A percentile compares a stretch with the other conserved stretches of the same genome.
phyloP scores from a whole-genome alignment of 768 basidiomycete genomes.

The Suillus subalutaceus region DNA sequence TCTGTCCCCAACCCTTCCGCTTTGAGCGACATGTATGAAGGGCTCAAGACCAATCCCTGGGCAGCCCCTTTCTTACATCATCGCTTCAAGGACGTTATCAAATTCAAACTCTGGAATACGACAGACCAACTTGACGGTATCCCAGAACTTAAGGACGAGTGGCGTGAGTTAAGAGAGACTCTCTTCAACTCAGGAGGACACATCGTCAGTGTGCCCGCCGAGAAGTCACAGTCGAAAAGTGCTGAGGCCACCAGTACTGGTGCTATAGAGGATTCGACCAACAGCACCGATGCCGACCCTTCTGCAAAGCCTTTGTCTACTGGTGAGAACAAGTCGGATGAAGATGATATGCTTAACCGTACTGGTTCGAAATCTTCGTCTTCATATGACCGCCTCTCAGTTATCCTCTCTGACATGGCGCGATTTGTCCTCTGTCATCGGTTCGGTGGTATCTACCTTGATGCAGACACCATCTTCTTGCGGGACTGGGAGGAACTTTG shows the following conservation, averaged over 20 bases:
- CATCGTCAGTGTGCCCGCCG: slow-evolving; percentile 64
- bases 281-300: slow-evolving; percentile 23
- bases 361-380: slow-evolving; percentile 86
- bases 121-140: slow-evolving; percentile 94
- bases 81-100: slow-evolving; percentile 88
- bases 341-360: slow-evolving; percentile 70
- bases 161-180: slow-evolving; percentile 72
- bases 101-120: slow-evolving; percentile 98
- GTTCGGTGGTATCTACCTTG: slow-evolving; percentile 95
- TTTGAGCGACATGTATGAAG: slow-evolving; percentile 77
- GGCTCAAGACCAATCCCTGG: slow-evolving; percentile 88
- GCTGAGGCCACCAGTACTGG: slow-evolving; percentile 24
- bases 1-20: slow-evolving; percentile 85
- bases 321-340: slow-evolving; percentile 37
- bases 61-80: slow-evolving; percentile 92
- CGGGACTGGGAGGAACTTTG: slow-evolving; percentile 99
- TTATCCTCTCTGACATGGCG: slow-evolving; percentile 95
- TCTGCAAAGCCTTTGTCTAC: slow-evolving; percentile 24
- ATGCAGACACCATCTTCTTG: slow-evolving; percentile 93
- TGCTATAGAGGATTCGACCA: slow-evolving; percentile 21
- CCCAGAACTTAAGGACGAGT: slow-evolving; percentile 87
- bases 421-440: slow-evolving; percentile 97
- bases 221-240: slow-evolving; percentile 35
- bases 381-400: slow-evolving; percentile 89
- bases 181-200: slow-evolving; percentile 89